Evolutionary conservation across 2,329 filamentous ascomycete genomes (phyloP), one percentile per base, ranked within the genome.

Genomic region (Xylariaceae sp.): DNA sequence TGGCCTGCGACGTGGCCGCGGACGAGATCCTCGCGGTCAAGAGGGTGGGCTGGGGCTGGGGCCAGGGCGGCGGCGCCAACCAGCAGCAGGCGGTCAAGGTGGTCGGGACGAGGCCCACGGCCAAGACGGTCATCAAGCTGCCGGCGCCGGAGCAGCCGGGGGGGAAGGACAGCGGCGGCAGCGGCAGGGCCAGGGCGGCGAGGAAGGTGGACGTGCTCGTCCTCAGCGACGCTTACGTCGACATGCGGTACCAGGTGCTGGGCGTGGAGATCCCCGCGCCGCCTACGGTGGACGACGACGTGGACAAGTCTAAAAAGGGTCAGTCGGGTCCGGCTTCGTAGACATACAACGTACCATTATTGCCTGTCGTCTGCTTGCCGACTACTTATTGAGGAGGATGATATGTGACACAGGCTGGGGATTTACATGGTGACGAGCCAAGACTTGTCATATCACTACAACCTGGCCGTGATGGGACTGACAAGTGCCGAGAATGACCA

Each of bases 1-100:
- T 96, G 15, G 71, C 94, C 0, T 80, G 78, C 5, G 77, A 83
- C 47, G 51, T 73, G 3, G 65, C 64, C 1, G 72, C 63, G 5
- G 86, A 90, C 38, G 86, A 95, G 46, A 70, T 96, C 24, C 60
- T 94, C 4, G 90, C 83, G 3, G 67, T 98, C 42, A 96, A 94
- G 70, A 70, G 92, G 19, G 75, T 92, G 0, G 80, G 79, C 2
- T 96, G 92, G 89, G 57, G 52, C 30, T 37, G 52, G 38, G 38
- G 49, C 14, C 37, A 40, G 27, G 42, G 21, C 16, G n/a, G n/a
- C n/a, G n/a, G n/a, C n/a, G n/a, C n/a, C n/a, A n/a, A n/a, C n/a
- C n/a, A n/a, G n/a, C n/a, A n/a, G n/a, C 46, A 44, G 32, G 38
- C 46, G 19, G 53, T 65, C 8, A 58, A 58, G 12, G 51, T 59